Conservation (phyloP, 2,329 filamentous ascomycete species). For the Ophiocordyceps robertsii region DNA sequence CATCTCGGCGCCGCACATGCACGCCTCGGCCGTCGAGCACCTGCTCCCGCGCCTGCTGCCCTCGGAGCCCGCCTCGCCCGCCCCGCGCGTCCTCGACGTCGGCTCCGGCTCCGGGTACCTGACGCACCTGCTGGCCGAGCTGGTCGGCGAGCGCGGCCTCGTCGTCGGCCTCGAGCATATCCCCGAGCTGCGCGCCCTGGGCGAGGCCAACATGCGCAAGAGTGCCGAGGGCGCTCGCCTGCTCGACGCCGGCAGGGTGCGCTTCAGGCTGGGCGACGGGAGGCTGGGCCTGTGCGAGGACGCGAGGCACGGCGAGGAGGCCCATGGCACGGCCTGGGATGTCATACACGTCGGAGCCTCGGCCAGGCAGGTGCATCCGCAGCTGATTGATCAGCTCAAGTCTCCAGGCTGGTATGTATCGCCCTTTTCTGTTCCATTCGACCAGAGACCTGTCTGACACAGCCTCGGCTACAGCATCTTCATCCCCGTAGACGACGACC, state of each 20-base stretch:
- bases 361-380: constrained; percentile 57
- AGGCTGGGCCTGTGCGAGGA: constrained; percentile 45
- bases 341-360: constrained; percentile 93
- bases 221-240: constrained; percentile 43
- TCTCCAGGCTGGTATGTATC: constrained; percentile 52
- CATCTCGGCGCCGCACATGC: constrained; percentile 49
- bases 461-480: too few relatives aligned
- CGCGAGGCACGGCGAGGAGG: constrained; percentile 27
- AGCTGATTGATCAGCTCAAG: constrained; percentile 64
- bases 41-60: constrained; percentile 31
- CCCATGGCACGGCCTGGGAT: constrained; percentile 55
- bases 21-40: constrained; percentile 38
- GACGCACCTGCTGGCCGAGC: constrained; percentile 74
- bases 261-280: constrained; percentile 66
- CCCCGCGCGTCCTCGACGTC: constrained; percentile 53
- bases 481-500: constrained; percentile 55
- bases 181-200: constrained; percentile 44
- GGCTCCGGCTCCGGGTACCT: constrained; percentile 72
- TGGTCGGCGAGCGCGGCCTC: constrained; percentile 39
- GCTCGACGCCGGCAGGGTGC: constrained; percentile 49
- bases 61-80: constrained; percentile 12
- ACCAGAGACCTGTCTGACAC: too few relatives aligned
- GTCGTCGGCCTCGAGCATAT: constrained; percentile 72
- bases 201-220: constrained; percentile 52
- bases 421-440: not conserved